These are phyloP conservation scores for Elsinoe perseae DNA, from an alignment of 2,329 filamentous ascomycete genomes.

Conservation along the genomic window DNA sequence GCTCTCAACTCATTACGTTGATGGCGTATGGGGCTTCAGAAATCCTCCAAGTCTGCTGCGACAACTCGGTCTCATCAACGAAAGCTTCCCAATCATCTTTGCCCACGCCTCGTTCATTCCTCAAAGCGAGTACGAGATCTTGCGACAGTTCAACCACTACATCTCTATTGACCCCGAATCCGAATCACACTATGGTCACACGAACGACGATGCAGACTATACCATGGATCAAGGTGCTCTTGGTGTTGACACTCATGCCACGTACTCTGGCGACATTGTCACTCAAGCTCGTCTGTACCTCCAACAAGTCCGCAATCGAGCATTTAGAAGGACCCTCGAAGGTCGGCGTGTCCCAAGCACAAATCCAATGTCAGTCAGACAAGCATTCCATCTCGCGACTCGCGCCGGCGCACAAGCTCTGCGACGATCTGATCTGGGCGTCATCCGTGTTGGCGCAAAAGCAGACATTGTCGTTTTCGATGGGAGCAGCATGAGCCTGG, in stretches of 20 bases:
- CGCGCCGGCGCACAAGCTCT: constrained; percentile 47
- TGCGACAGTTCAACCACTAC: constrained; percentile 46
- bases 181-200: constrained; percentile 53
- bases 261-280: constrained; percentile 40
- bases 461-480: constrained; percentile 50
- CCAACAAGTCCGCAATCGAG: constrained; percentile 6
- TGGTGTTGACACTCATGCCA: constrained; percentile 49
- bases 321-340: constrained; percentile 23
- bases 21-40: neutral
- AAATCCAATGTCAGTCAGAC: constrained; percentile 47
- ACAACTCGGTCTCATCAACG: neutral
- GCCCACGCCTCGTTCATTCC: neutral
- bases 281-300: constrained; percentile 13
- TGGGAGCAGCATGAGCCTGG: constrained; percentile 41
- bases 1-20: neutral
- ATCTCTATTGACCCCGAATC: constrained; percentile 53
- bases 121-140: constrained; percentile 24
- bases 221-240: constrained; percentile 47
- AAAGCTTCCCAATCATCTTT: neutral
- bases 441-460: constrained; percentile 39
- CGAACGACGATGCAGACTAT: constrained; percentile 37
- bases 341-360: constrained; percentile 38
- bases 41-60: neutral
- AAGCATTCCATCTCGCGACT: constrained; percentile 51
- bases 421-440: constrained; percentile 44